Conservation (phyloP, 106 monocot species). For the Vanilla planifolia region DNA sequence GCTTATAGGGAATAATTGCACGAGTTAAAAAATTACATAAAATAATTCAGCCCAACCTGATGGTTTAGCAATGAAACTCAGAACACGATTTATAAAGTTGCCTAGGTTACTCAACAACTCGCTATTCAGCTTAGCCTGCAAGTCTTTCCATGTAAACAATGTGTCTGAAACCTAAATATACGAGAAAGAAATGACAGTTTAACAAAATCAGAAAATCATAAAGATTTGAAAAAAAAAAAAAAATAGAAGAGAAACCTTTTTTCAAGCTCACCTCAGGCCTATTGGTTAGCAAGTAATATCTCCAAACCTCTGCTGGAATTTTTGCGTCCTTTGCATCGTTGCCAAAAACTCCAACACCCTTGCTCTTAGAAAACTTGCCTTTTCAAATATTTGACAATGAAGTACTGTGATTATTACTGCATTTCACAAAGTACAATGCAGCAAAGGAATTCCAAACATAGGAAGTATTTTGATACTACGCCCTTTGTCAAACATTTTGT, state of each 20-base stretch:
- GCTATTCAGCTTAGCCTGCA: conserved; percentile 90
- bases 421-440: no score
- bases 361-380: conserved; percentile 98
- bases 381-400: no score
- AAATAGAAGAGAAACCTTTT: neutral
- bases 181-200: conserved; percentile 4
- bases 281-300: conserved; percentile 91
- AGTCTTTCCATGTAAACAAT: conserved; percentile 91
- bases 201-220: neutral
- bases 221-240: conserved; percentile 5
- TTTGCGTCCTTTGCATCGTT: conserved; percentile 90
- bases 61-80: conserved; percentile 92
- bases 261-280: conserved; percentile 75
- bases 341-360: conserved; percentile 96
- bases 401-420: no score
- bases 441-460: neutral
- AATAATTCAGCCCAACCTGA: conserved; percentile 37
- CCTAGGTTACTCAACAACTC: conserved; percentile 88
- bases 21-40: neutral
- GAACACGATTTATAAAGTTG: conserved; percentile 86
- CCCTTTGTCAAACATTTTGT: neutral
- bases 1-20: neutral
- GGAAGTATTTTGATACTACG: neutral
- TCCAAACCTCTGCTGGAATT: conserved; percentile 93
- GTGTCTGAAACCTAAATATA: conserved; percentile 84